Evolutionary conservation across 345 rosid genomes (phyloP).

Genomic region (Melaleuca quinquenervia): DNA sequence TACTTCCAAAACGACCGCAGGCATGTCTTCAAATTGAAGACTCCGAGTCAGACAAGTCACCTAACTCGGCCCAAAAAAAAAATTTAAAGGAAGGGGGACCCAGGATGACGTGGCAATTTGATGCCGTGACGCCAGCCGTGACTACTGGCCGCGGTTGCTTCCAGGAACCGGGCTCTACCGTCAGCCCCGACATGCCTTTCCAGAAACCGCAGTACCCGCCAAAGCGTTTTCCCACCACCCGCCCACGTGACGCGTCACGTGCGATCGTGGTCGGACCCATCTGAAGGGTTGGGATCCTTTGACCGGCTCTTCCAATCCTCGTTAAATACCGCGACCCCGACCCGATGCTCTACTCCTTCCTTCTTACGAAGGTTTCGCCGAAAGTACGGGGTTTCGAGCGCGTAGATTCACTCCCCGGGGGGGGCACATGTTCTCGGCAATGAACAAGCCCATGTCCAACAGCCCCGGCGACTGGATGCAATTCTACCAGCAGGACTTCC

Average conservation of each 20-base stretch:
- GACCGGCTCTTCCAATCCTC: neutral
- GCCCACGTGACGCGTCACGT: neutral
- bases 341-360: neutral
- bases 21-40: neutral
- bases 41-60: neutral
- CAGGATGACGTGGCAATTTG: neutral
- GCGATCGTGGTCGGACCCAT: neutral
- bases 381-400: neutral
- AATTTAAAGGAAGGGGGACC: accelerated
- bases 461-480: constrained; percentile 57
- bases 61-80: neutral
- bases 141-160: neutral
- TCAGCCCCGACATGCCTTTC: neutral
- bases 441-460: constrained; percentile 45
- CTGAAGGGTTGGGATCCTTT: neutral
- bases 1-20: neutral
- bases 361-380: neutral
- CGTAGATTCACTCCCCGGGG: neutral
- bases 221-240: no score
- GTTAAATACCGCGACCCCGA: neutral
- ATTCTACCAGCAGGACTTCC: constrained; percentile 35
- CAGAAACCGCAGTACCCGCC: neutral
- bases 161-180: neutral
- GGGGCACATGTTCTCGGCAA: neutral
- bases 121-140: neutral